phyloP scores from a whole-genome alignment of 345 rosid genomes.

The Cardamine chenopodiifolia region DNA sequence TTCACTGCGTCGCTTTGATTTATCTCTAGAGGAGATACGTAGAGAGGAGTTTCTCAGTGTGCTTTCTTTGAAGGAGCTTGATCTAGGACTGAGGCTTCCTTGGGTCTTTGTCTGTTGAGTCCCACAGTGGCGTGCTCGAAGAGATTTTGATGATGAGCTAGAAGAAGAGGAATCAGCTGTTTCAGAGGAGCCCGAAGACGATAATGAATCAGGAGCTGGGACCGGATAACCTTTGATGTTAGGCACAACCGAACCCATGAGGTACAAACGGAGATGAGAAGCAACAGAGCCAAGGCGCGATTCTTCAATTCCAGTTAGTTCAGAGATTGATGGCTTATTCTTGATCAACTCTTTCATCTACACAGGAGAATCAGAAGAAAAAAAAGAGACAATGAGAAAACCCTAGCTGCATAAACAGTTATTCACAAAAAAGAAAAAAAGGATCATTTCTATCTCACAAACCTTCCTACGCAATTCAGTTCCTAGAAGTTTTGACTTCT shows the following conservation, averaged over 20 bases:
- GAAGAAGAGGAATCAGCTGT: slow-evolving; percentile 30
- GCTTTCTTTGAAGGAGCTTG: slow-evolving; percentile 81
- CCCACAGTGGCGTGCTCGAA: slow-evolving; percentile 53
- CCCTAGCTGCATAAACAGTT: not conserved
- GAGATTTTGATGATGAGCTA: slow-evolving; percentile 49
- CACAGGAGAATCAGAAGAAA: not conserved
- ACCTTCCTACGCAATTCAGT: slow-evolving; percentile 88
- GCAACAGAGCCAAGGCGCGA: slow-evolving; percentile 90
- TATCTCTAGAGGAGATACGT: slow-evolving; percentile 63
- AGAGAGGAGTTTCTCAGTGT: slow-evolving; percentile 52
- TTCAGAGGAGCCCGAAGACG: slow-evolving; percentile 24
- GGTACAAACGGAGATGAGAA: slow-evolving; percentile 75
- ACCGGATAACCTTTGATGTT: slow-evolving; percentile 37
- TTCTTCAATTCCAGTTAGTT: slow-evolving; percentile 86
- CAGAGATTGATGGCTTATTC: slow-evolving; percentile 87
- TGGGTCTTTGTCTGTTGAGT: slow-evolving; percentile 56
- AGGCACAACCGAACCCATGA: slow-evolving; percentile 60
- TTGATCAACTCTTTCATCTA: slow-evolving; percentile 85
- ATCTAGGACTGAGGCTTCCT: slow-evolving; percentile 80
- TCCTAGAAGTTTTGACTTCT: slow-evolving; percentile 86
- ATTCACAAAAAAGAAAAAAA: not conserved
- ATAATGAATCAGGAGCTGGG: slow-evolving; percentile 32
- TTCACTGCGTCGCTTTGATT: slow-evolving; percentile 65
- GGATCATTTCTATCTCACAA: slow-evolving; percentile 20
- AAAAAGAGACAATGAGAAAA: slow-evolving; percentile 2